A percentile compares a stretch with the other conserved stretches of the same genome.
Evolutionary conservation across 1,284 basidiomycete species (phyloP).

Genomic region (Moniliella sp.): DNA sequence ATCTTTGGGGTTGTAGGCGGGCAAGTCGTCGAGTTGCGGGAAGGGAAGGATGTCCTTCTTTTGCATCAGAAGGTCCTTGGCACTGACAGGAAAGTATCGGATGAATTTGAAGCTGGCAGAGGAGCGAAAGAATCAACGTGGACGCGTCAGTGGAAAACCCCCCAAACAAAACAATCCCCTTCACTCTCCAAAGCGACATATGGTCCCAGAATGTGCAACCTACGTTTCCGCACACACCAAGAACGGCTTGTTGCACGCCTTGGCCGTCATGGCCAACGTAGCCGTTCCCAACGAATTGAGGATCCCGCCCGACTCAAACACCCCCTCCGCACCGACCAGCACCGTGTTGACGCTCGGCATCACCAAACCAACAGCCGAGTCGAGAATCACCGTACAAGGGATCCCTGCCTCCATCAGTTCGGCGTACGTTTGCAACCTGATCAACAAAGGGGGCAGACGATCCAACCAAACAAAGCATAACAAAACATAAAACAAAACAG

Average conservation of each 20-base stretch:
- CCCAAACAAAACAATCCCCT: constrained; percentile 40
- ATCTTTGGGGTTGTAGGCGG: not conserved
- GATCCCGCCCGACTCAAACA: constrained; percentile 57
- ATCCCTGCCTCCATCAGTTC: constrained; percentile 49
- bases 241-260: constrained; percentile 79
- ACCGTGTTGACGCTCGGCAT: constrained; percentile 89
- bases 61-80: constrained; percentile 62
- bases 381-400: constrained; percentile 78
- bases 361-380: constrained; percentile 84
- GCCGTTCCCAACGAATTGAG: constrained; percentile 62
- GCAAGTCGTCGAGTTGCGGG: constrained; percentile 2
- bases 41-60: constrained; percentile 8
- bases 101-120: constrained; percentile 69
- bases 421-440: constrained; percentile 15
- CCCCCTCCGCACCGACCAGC: constrained; percentile 85
- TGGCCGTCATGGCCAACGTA: constrained; percentile 86
- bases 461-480: too few relatives aligned
- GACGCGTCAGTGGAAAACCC: not conserved
- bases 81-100: constrained; percentile 79
- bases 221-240: constrained; percentile 66
- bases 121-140: constrained; percentile 1
- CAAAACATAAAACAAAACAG: too few relatives aligned
- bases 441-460: not conserved
- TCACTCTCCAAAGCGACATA: not conserved
- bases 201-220: constrained; percentile 3